Conservation (phyloP, 441 rosid species). For the Bruguiera hainesii region DNA sequence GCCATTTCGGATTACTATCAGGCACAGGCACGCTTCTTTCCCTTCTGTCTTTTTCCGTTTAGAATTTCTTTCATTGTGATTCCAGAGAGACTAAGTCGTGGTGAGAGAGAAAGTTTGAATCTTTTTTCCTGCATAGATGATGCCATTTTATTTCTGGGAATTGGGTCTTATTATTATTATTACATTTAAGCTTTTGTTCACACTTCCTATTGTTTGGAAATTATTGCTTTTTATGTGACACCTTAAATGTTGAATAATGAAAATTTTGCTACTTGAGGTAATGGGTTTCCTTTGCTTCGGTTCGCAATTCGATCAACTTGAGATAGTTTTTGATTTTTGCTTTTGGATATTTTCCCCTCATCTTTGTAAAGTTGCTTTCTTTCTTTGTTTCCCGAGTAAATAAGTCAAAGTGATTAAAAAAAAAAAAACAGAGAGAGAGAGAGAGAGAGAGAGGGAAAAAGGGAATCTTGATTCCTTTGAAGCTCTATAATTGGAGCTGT, state of each 20-base stretch:
- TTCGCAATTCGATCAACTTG: background rate
- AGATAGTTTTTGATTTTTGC: background rate
- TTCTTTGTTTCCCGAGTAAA: background rate
- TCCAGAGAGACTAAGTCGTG: background rate
- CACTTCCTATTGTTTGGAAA: background rate
- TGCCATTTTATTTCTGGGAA: background rate
- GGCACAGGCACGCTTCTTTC: conserved; percentile 9
- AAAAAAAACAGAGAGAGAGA: background rate
- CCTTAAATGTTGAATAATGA: conserved; percentile 7
- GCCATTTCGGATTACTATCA: background rate
- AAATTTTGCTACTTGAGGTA: conserved; percentile 12
- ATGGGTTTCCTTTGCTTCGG: conserved; percentile 7
- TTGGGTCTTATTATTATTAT: background rate
- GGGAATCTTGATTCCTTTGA: too few relatives aligned
- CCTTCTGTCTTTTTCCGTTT: background rate
- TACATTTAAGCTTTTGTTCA: background rate
- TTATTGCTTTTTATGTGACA: conserved; percentile 1
- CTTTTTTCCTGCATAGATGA: background rate
- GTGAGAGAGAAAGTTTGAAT: background rate
- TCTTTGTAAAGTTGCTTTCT: background rate
- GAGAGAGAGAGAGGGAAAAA: too few relatives aligned
- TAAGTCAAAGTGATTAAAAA: background rate
- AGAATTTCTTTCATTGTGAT: background rate
- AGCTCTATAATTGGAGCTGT: background rate
- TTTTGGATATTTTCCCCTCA: background rate